Evolutionary conservation across 169 alveolate genomes (phyloP).

Genomic region (Cryptosporidium xiaoi): DNA sequence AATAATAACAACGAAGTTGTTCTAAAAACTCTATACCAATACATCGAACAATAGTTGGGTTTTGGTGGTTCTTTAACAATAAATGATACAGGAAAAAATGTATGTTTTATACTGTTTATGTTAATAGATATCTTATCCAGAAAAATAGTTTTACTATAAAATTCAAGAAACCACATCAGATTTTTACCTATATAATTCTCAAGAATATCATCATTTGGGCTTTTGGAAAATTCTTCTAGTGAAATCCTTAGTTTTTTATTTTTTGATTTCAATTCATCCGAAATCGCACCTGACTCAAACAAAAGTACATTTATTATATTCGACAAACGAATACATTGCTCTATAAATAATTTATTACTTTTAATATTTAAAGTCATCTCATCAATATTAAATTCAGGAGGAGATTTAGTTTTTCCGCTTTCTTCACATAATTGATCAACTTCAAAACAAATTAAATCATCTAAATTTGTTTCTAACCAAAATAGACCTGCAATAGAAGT

Average conservation of each 20-base stretch:
- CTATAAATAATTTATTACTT: constrained; percentile 1
- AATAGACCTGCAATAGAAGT: constrained; percentile 47
- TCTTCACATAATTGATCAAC: neutral
- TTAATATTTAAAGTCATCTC: neutral
- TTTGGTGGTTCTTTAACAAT: constrained; percentile 39
- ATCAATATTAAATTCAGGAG: neutral
- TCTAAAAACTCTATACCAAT: constrained; percentile 68
- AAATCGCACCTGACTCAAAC: neutral
- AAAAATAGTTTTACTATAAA: constrained; percentile 61
- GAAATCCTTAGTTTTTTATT: neutral
- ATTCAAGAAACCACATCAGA: constrained; percentile 63
- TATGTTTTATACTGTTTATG: neutral
- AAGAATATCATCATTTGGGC: neutral
- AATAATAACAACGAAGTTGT: constrained; percentile 39
- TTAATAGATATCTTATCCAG: constrained; percentile 3
- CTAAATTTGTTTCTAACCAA: constrained; percentile 32
- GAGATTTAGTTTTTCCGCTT: neutral
- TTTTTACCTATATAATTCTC: constrained; percentile 31
- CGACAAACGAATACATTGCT: constrained; percentile 35
- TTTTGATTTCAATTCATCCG: neutral
- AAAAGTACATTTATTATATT: constrained; percentile 8
- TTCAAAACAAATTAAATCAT: neutral
- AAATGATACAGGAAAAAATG: constrained; percentile 65
- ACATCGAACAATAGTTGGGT: constrained; percentile 31
- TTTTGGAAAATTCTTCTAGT: neutral